These are phyloP conservation scores for Sphaerosporella brunnea DNA, from an alignment of 495 filamentous ascomycete species.

Conservation along the genomic window DNA sequence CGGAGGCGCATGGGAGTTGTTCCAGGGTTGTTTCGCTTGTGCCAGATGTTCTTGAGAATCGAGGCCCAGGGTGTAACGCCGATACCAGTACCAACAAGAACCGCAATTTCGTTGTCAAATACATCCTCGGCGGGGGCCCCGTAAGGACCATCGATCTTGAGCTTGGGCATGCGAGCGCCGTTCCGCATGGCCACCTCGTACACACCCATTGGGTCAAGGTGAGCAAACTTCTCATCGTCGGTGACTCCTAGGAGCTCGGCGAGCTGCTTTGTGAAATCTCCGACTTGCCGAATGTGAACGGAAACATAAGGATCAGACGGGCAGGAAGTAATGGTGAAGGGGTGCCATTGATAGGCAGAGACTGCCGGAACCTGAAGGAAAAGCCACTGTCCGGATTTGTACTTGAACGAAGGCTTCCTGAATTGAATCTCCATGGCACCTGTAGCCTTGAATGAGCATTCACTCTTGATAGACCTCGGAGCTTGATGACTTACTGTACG, in stretches of 20 bases:
- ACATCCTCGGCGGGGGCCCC: slow-evolving; percentile 93
- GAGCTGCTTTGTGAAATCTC: slow-evolving; percentile 77
- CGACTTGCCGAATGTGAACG: slow-evolving; percentile 87
- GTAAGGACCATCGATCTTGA: slow-evolving; percentile 90
- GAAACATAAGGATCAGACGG: slow-evolving; percentile 88
- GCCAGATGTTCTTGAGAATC: slow-evolving; percentile 98
- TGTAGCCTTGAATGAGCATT: too few relatives aligned
- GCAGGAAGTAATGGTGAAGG: slow-evolving; percentile 98
- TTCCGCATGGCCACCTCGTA: slow-evolving; percentile 95
- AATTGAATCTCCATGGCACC: slow-evolving; percentile 97
- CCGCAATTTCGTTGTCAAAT: slow-evolving; percentile 95
- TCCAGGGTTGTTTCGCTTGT: slow-evolving; percentile 49
- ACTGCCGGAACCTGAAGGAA: slow-evolving; percentile 86
- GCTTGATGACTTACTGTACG: slow-evolving; percentile 57
- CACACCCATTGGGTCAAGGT: slow-evolving; percentile 89
- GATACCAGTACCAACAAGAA: slow-evolving; percentile 93
- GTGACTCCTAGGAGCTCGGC: slow-evolving; percentile 77
- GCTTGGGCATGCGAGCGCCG: slow-evolving; percentile 68
- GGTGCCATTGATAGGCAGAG: slow-evolving; percentile 86
- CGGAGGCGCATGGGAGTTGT: slow-evolving; percentile 72
- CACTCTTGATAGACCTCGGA: too few relatives aligned
- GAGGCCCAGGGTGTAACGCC: slow-evolving; percentile 95
- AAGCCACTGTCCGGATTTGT: slow-evolving; percentile 96
- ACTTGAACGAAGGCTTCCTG: slow-evolving; percentile 84
- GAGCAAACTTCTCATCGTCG: slow-evolving; percentile 64